Percentiles rank a stretch among this genome's conserved stretches.
phyloP scores from a whole-genome alignment of 345 rosid genomes.

The Adansonia digitata region DNA sequence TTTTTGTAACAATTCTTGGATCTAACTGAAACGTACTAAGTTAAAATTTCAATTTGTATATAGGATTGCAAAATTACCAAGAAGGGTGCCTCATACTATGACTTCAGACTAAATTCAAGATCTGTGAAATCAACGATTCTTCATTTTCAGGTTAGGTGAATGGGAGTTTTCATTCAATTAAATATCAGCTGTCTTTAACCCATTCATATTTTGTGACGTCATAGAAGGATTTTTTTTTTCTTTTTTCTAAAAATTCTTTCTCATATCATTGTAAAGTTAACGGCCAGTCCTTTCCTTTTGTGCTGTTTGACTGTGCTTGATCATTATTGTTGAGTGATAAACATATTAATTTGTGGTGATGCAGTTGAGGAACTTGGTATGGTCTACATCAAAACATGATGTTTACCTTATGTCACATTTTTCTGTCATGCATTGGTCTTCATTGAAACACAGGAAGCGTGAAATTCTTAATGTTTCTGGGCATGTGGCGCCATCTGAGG shows the following conservation, averaged over 20 bases:
- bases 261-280: background rate
- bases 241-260: background rate
- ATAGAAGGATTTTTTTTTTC: background rate
- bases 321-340: constrained; percentile 10
- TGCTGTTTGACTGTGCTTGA: background rate
- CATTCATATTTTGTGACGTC: background rate
- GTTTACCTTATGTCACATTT: constrained; percentile 66
- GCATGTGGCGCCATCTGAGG: constrained; percentile 70
- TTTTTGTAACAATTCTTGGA: background rate
- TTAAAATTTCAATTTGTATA: constrained; percentile 1
- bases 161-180: background rate
- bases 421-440: constrained; percentile 67
- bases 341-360: constrained; percentile 17
- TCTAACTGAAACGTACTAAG: background rate
- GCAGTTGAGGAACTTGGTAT: constrained; percentile 77
- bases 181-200: background rate
- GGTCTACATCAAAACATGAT: constrained; percentile 76
- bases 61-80: constrained; percentile 49
- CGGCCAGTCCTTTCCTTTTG: background rate
- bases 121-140: constrained; percentile 72
- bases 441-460: constrained; percentile 39
- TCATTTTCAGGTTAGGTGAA: constrained; percentile 58
- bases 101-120: constrained; percentile 60
- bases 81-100: constrained; percentile 49
- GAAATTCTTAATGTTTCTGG: constrained; percentile 68